phyloP scores from a whole-genome alignment of 495 filamentous ascomycete genomes.

The Cercophora samala region DNA sequence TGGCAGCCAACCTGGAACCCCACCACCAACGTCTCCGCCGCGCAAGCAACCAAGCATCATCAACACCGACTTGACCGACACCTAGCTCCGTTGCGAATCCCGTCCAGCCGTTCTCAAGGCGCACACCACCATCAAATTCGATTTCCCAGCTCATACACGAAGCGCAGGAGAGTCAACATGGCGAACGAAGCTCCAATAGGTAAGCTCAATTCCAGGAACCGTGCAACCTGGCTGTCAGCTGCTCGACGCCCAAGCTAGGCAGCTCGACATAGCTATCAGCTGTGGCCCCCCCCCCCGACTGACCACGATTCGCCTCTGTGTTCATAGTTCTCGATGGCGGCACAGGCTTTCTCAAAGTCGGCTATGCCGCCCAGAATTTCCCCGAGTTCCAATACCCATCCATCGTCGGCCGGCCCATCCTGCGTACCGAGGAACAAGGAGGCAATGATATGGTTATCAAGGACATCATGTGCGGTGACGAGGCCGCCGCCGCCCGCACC shows the following conservation, averaged over 20 bases:
- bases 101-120: neutral
- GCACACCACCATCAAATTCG: neutral
- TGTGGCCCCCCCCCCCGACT: neutral
- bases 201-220: conserved; percentile 11
- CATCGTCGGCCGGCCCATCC: conserved; percentile 95
- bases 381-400: conserved; percentile 97
- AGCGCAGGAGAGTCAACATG: conserved; percentile 17
- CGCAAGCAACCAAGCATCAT: conserved; percentile 7
- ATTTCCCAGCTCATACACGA: neutral
- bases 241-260: neutral
- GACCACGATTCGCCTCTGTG: conserved; percentile 19
- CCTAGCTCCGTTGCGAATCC: conserved; percentile 8
- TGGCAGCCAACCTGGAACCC: conserved; percentile 3
- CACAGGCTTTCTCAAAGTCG: conserved; percentile 99
- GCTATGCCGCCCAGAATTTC: conserved; percentile 98
- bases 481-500: conserved; percentile 89
- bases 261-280: neutral
- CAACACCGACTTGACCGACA: conserved; percentile 1
- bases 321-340: conserved; percentile 94
- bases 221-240: neutral
- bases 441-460: conserved; percentile 68
- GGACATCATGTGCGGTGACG: conserved; percentile 99
- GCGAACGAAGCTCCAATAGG: conserved; percentile 31
- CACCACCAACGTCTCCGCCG: conserved; percentile 13
- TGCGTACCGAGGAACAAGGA: conserved; percentile 84